phyloP scores from a whole-genome alignment of 306 rosid species.

The Clitoria ternatea region DNA sequence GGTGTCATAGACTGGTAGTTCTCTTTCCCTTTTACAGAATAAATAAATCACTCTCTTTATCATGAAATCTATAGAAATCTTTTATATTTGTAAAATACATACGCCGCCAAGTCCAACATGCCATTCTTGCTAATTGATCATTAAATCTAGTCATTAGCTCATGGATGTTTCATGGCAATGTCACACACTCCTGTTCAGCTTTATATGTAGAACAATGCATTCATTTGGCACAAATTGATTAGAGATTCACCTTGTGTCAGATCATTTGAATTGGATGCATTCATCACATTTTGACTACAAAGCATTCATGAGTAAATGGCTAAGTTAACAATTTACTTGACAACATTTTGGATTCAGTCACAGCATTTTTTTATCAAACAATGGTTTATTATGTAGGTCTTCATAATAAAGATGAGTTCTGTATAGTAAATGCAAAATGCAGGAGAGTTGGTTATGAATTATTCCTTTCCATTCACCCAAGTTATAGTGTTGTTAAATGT shows the following conservation, averaged over 20 bases:
- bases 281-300: not conserved
- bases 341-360: not conserved
- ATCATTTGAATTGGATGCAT: not conserved
- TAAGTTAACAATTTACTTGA: not conserved
- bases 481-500: too few species aligned
- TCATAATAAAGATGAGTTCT: not conserved
- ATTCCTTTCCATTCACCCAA: too few species aligned
- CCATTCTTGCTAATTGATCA: not conserved
- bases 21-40: not conserved
- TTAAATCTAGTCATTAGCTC: not conserved
- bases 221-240: not conserved
- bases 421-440: not conserved
- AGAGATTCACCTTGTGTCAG: not conserved
- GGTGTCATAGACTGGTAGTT: not conserved
- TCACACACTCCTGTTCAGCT: not conserved
- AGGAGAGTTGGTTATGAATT: too few species aligned
- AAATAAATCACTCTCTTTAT: not conserved
- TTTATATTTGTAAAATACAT: not conserved
- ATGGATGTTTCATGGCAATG: constrained; percentile 1
- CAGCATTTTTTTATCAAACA: not conserved
- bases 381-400: not conserved
- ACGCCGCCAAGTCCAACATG: not conserved
- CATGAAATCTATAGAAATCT: not conserved
- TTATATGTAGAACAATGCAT: not conserved
- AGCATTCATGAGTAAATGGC: not conserved